A percentile compares a stretch with the other conserved stretches of the same genome.
Evolutionary conservation across 176 grass and related monocot species (phyloP).

Genomic region (Aegilops sharonensis): DNA sequence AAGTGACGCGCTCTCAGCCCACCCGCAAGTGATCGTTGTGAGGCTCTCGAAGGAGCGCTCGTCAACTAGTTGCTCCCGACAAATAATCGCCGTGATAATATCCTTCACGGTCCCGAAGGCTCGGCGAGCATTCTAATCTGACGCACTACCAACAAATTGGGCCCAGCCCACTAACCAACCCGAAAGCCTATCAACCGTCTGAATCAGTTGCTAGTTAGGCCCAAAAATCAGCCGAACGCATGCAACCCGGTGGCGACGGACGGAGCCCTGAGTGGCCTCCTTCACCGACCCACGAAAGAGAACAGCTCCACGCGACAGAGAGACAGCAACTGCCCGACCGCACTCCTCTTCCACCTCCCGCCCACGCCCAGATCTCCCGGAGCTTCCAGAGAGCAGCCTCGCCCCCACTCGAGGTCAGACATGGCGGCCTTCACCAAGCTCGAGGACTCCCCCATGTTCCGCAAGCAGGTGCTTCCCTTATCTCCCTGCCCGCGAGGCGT

Average conservation of each 20-base stretch:
- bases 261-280: neutral
- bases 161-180: neutral
- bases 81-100: no score
- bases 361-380: conserved; percentile 45
- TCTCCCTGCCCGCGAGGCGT: neutral
- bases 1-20: no score
- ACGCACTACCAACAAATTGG: neutral
- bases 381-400: conserved; percentile 34
- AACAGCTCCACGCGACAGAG: conserved; percentile 11
- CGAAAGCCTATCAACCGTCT: neutral
- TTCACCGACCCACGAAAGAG: neutral
- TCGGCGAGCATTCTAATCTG: no score
- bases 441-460: conserved; percentile 99
- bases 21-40: no score
- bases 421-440: conserved; percentile 93
- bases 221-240: neutral
- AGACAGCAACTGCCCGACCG: conserved; percentile 23
- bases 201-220: neutral
- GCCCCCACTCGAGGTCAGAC: conserved; percentile 11
- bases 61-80: no score
- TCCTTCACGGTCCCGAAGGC: no score
- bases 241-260: neutral
- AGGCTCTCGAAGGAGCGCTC: no score
- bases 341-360: conserved; percentile 35
- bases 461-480: conserved; percentile 61